Percentiles rank a stretch among this genome's conserved stretches.
Conservation (phyloP, 2,329 filamentous ascomycete genomes). For the Emergomyces pasteurianus region DNA sequence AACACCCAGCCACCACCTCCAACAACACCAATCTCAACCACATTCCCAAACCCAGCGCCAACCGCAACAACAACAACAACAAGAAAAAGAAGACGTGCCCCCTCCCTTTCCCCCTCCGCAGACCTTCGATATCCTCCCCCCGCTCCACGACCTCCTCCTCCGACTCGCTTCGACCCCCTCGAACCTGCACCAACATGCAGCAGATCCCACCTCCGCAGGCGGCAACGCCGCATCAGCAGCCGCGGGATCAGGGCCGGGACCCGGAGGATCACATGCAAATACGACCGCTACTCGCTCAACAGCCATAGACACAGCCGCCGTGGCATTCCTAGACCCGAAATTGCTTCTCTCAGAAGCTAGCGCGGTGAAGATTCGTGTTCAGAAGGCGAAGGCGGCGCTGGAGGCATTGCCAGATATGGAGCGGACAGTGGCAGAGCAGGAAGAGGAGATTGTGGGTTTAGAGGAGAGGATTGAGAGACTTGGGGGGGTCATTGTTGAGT, state of each 20-base stretch:
- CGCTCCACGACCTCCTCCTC: constrained; percentile 65
- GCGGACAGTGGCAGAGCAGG: constrained; percentile 32
- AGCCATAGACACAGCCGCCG: constrained; percentile 15
- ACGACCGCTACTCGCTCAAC: constrained; percentile 14
- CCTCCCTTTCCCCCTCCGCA: constrained; percentile 59
- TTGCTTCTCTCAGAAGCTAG: constrained; percentile 70
- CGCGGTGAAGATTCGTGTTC: constrained; percentile 69
- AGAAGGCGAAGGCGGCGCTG: constrained; percentile 52
- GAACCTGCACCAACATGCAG: constrained; percentile 20
- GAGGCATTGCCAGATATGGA: constrained; percentile 33
- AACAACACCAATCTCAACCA: constrained; percentile 2
- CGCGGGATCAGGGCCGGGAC: constrained; percentile 12
- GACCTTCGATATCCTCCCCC: constrained; percentile 73
- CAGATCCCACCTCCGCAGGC: constrained; percentile 12
- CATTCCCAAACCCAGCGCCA: not conserved
- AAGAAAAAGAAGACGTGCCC: too few species aligned
- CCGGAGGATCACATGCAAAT: not conserved
- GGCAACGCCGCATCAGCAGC: constrained; percentile 11
- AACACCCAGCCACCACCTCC: constrained; percentile 3
- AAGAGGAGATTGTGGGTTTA: constrained; percentile 31
- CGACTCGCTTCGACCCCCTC: constrained; percentile 50
- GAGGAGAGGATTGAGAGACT: constrained; percentile 29
- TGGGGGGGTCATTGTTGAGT: constrained; percentile 28
- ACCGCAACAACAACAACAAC: not conserved
- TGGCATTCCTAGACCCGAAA: constrained; percentile 48